Conservation (phyloP, 352 stramenopile genomes). For the Globisporangium barbulae region DNA sequence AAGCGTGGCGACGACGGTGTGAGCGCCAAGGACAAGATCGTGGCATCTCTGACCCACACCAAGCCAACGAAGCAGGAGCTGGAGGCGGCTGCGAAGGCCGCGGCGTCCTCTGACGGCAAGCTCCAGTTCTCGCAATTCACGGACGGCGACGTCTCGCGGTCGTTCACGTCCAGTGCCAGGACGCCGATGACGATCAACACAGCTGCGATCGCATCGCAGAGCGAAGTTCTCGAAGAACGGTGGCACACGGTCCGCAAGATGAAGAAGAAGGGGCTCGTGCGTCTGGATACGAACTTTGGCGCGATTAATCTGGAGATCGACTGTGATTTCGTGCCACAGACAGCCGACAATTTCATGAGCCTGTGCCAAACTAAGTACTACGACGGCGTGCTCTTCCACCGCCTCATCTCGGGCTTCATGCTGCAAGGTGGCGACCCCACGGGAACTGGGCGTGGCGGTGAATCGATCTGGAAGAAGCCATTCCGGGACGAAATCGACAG, state of each 20-base stretch:
- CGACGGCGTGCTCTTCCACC: conserved; percentile 94
- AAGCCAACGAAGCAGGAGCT: conserved; percentile 26
- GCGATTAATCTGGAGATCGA: conserved; percentile 96
- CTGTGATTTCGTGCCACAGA: conserved; percentile 96
- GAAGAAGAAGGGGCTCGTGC: conserved; percentile 98
- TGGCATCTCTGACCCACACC: conserved; percentile 63
- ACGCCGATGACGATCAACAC: conserved; percentile 67
- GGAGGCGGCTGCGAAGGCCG: conserved; percentile 11
- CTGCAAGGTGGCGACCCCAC: conserved; percentile 93
- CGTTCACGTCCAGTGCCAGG: conserved; percentile 94
- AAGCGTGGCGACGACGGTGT: conserved; percentile 51
- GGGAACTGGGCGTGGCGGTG: conserved; percentile 91
- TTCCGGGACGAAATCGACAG: conserved; percentile 98
- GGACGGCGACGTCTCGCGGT: conserved; percentile 85
- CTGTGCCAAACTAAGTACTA: conserved; percentile 93
- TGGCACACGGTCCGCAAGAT: conserved; percentile 87
- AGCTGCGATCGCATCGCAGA: conserved; percentile 43
- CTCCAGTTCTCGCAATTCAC: conserved; percentile 86
- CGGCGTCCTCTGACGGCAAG: conserved; percentile 15
- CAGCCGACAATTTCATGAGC: conserved; percentile 96
- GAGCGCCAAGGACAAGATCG: conserved; percentile 73
- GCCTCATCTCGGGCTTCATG: conserved; percentile 97
- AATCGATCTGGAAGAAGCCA: conserved; percentile 92
- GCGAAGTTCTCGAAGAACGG: conserved; percentile 63
- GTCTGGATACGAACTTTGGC: conserved; percentile 92